Evolutionary conservation across 768 basidiomycete species (phyloP).

Genomic region (Omphalotus guepiniiformis): DNA sequence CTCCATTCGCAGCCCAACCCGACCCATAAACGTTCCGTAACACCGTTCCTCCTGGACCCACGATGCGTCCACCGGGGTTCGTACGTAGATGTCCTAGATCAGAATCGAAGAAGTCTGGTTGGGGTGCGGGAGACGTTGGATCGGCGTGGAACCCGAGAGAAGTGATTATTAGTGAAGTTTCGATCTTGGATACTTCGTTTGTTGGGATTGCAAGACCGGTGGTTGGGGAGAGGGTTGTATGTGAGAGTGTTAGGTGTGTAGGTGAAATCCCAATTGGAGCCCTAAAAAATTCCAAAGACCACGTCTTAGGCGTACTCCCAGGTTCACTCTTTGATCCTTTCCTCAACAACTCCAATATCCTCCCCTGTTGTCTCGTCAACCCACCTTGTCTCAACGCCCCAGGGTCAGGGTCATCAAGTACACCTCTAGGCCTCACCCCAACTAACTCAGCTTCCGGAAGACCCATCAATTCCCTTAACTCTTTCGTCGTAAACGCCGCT

Average conservation of each 20-base stretch:
- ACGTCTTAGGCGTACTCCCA: conserved; percentile 57
- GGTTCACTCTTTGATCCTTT: conserved; percentile 53
- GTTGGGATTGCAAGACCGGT: conserved; percentile 50
- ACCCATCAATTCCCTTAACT: conserved; percentile 79
- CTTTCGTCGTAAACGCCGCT: conserved; percentile 89
- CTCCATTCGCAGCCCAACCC: conserved; percentile 92
- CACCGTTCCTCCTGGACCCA: conserved; percentile 30
- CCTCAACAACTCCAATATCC: conserved; percentile 59
- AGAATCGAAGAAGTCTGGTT: conserved; percentile 52
- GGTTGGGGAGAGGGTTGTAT: conserved; percentile 52
- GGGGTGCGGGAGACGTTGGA: conserved; percentile 29
- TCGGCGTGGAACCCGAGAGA: conserved; percentile 85
- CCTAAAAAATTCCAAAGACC: conserved; percentile 81
- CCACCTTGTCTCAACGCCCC: conserved; percentile 26
- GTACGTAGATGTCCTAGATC: conserved; percentile 53
- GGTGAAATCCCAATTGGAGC: conserved; percentile 51
- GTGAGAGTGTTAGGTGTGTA: conserved; percentile 46
- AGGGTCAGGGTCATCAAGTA: conserved; percentile 45
- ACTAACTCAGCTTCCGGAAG: conserved; percentile 64
- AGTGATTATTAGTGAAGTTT: conserved; percentile 79
- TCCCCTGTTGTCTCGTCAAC: conserved; percentile 60
- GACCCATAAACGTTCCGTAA: conserved; percentile 78
- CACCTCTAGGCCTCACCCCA: conserved; percentile 33
- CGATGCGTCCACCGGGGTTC: conserved; percentile 39
- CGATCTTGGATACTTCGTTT: conserved; percentile 43